A percentile compares a stretch with the other conserved stretches of the same genome.
phyloP scores from a whole-genome alignment of 164 flowering plant genomes.

The Cinnamomum chago region DNA sequence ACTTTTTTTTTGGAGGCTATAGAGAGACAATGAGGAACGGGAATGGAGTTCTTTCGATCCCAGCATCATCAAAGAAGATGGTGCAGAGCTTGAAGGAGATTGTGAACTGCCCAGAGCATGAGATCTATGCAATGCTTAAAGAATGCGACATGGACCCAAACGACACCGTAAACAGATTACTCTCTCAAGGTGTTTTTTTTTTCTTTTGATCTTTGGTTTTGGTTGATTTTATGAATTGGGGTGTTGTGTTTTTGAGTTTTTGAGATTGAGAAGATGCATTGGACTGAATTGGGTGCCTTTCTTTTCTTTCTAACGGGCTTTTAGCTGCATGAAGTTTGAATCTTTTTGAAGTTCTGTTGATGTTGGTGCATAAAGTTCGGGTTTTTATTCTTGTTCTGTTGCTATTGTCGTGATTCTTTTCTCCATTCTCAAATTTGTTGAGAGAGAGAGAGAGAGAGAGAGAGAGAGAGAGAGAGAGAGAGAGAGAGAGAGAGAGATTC shows the following conservation, averaged over 20 bases:
- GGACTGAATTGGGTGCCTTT: neutral
- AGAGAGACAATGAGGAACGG: constrained; percentile 13
- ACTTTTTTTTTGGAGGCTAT: no score
- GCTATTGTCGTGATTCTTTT: no score
- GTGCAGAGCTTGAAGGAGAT: constrained; percentile 93
- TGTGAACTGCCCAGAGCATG: constrained; percentile 39
- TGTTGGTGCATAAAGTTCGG: no score
- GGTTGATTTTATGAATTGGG: no score
- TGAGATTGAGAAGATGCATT: neutral
- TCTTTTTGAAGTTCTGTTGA: no score
- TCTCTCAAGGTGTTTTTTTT: constrained; percentile 63
- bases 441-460: constrained; percentile 5
- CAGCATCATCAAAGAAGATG: constrained; percentile 65
- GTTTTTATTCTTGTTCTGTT: no score
- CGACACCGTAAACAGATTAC: constrained; percentile 79
- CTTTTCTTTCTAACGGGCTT: no score
- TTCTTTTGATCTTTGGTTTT: neutral
- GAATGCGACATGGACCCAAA: constrained; percentile 96
- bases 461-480: no score
- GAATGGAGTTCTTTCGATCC: constrained; percentile 42
- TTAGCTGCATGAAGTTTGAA: no score
- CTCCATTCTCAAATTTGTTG: neutral
- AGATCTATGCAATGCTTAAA: constrained; percentile 44
- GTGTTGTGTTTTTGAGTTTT: neutral
- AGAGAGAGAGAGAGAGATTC: constrained; percentile 2